phyloP scores from a whole-genome alignment of 257 asterid species.

The Solanum sitiens region DNA sequence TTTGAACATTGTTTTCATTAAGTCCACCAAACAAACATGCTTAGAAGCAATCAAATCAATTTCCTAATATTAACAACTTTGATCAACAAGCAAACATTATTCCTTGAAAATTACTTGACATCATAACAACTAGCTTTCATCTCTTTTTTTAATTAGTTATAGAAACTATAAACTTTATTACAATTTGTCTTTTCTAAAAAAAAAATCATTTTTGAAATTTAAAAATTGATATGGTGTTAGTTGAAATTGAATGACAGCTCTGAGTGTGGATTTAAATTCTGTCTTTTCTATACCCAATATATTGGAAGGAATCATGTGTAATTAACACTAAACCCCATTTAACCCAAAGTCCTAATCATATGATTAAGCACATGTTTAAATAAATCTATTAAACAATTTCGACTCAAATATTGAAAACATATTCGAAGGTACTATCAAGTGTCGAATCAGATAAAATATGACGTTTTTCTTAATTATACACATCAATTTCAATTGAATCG shows the following conservation, averaged over 20 bases:
- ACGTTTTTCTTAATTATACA: neutral
- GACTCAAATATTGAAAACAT: neutral
- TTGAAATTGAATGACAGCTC: neutral
- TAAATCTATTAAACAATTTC: neutral
- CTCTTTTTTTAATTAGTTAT: neutral
- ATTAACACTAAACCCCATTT: neutral
- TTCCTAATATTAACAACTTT: neutral
- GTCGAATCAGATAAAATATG: neutral
- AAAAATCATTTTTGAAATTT: neutral
- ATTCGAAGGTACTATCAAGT: neutral
- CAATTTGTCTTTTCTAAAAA: neutral
- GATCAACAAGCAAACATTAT: neutral
- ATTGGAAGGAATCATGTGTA: neutral
- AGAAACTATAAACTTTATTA: neutral
- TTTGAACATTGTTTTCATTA: neutral
- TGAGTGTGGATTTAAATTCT: neutral
- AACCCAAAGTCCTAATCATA: neutral
- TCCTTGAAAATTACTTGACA: neutral
- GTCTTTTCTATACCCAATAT: neutral
- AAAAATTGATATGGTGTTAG: neutral
- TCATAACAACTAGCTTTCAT: neutral
- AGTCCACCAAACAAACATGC: neutral
- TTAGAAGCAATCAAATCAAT: neutral
- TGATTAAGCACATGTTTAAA: neutral
- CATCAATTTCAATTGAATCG: no score